phyloP scores from a whole-genome alignment of 352 stramenopile species.

The Phytophthora rubi region DNA sequence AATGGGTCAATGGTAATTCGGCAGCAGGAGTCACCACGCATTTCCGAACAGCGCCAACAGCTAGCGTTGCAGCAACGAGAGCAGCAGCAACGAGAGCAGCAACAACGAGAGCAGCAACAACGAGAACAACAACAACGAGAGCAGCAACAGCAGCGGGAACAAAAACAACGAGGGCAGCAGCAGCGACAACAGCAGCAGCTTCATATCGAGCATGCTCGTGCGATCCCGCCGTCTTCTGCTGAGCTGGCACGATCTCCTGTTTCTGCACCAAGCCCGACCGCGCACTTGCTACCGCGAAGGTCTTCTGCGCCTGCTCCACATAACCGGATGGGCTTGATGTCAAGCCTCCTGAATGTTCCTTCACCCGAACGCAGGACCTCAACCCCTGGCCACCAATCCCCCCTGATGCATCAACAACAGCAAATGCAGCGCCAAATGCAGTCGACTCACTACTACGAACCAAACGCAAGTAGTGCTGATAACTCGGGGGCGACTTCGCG shows the following conservation, averaged over 20 bases:
- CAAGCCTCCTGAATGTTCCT: slow-evolving; percentile 77
- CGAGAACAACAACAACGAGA: slow-evolving; percentile 11
- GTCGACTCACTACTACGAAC: slow-evolving; percentile 46
- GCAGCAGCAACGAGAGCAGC: slow-evolving; percentile 13
- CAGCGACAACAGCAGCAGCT: slow-evolving; percentile 37
- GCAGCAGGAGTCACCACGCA: slow-evolving; percentile 46
- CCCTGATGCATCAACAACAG: slow-evolving; percentile 51
- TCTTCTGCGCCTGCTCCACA: slow-evolving; percentile 25
- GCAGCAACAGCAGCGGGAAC: slow-evolving; percentile 13
- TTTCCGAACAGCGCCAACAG: slow-evolving; percentile 24
- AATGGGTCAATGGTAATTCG: slow-evolving; percentile 47
- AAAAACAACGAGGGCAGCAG: slow-evolving; percentile 25
- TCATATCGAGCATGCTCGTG: slow-evolving; percentile 30
- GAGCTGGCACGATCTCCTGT: slow-evolving; percentile 35
- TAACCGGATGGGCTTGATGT: slow-evolving; percentile 80
- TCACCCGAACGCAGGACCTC: slow-evolving; percentile 59
- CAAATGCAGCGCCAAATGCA: slow-evolving; percentile 42
- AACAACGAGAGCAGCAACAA: slow-evolving; percentile 14
- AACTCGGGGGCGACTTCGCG: slow-evolving; percentile 17
- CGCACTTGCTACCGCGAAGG: slow-evolving; percentile 60
- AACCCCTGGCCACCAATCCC: slow-evolving; percentile 48
- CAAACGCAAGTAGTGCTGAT: slow-evolving; percentile 28
- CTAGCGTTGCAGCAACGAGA: slow-evolving; percentile 11
- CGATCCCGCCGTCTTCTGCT: slow-evolving; percentile 31
- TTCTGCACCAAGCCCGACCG: slow-evolving; percentile 55